Percentiles rank a stretch among this genome's conserved stretches.
Conservation (phyloP, 208 protist species). For the Giardia duodenalis region DNA sequence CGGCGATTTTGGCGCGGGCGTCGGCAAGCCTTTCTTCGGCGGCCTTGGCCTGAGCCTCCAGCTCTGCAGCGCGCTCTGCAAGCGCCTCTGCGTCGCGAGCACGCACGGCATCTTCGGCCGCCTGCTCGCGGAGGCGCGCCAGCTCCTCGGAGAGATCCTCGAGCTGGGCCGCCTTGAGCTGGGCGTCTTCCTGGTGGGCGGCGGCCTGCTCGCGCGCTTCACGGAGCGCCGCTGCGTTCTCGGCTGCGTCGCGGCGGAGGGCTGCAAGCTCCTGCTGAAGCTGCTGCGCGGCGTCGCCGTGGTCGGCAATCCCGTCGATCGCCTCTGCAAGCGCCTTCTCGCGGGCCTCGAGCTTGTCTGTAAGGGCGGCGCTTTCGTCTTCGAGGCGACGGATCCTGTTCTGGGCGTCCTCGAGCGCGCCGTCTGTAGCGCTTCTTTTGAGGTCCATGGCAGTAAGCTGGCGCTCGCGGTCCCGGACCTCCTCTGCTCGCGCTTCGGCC, state of each 20-base stretch:
- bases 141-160: background rate
- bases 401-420: background rate
- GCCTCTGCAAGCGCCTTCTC: background rate
- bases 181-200: background rate
- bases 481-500: background rate
- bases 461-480: background rate
- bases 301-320: background rate
- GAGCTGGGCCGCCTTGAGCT: background rate
- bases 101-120: background rate
- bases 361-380: background rate
- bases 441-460: background rate
- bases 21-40: background rate
- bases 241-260: background rate
- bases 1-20: background rate
- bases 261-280: background rate
- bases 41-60: background rate
- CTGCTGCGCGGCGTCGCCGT: background rate
- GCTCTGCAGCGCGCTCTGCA: background rate
- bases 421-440: background rate
- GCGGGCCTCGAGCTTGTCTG: background rate
- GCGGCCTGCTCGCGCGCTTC: background rate
- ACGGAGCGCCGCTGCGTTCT: background rate
- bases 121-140: background rate
- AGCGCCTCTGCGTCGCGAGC: too few relatives aligned
- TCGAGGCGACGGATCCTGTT: background rate